Percentiles rank a stretch among this genome's conserved stretches.
Evolutionary conservation across 805 yeast species (phyloP).

Genomic region (Kluyveromyces wickerhamii): DNA sequence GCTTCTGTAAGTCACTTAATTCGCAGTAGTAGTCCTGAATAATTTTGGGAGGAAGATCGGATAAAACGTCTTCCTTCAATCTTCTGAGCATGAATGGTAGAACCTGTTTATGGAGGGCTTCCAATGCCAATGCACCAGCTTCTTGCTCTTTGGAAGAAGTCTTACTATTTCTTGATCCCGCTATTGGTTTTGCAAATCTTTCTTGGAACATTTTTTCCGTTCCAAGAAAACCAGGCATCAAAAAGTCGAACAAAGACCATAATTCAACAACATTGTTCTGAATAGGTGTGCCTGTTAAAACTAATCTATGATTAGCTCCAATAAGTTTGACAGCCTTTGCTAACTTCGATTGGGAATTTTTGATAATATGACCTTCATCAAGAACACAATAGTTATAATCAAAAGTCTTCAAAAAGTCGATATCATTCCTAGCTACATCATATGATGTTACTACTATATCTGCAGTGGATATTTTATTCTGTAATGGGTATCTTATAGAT

Average conservation of each 20-base stretch:
- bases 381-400: constrained; percentile 90
- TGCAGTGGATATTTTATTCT: constrained; percentile 43
- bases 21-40: constrained; percentile 98
- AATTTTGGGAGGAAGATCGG: constrained; percentile 95
- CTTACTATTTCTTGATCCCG: constrained; percentile 84
- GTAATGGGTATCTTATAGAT: constrained; percentile 48
- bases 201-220: constrained; percentile 91
- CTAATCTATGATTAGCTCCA: constrained; percentile 80
- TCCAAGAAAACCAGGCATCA: constrained; percentile 98
- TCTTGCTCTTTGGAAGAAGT: constrained; percentile 91
- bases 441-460: constrained; percentile 92
- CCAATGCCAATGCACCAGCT: constrained; percentile 92
- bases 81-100: constrained; percentile 94
- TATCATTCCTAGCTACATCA: constrained; percentile 93
- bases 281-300: constrained; percentile 95
- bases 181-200: constrained; percentile 94
- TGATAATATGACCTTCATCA: constrained; percentile 97
- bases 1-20: constrained; percentile 81
- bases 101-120: constrained; percentile 92
- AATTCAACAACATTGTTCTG: constrained; percentile 94
- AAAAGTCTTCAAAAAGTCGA: constrained; percentile 46
- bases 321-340: constrained; percentile 81
- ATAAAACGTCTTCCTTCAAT: constrained; percentile 88
- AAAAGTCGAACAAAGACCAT: constrained; percentile 95
- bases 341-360: constrained; percentile 80